Percentiles rank a stretch among this genome's conserved stretches.
phyloP scores from a whole-genome alignment of 2,329 filamentous ascomycete species.

The Tolypocladium inflatum region DNA sequence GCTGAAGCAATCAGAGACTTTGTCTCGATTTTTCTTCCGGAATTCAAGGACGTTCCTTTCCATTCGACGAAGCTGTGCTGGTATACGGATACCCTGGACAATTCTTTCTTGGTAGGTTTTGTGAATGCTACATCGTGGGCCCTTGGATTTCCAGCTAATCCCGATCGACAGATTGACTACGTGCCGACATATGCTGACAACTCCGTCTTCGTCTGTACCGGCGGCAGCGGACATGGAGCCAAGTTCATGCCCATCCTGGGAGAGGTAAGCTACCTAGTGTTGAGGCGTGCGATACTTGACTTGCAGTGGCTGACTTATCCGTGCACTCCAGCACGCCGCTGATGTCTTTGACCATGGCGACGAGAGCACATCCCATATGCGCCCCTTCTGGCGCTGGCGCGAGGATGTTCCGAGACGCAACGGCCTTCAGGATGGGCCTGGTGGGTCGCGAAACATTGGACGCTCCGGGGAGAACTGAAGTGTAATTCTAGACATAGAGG shows the following conservation, averaged over 20 bases:
- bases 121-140: too few relatives aligned
- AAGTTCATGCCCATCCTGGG: slow-evolving; percentile 25
- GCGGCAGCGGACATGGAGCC: slow-evolving; percentile 24
- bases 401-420: slow-evolving; percentile 14
- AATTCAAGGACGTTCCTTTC: slow-evolving; percentile 14
- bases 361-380: slow-evolving; percentile 17
- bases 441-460: slow-evolving; percentile 12
- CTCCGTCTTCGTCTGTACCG: slow-evolving; percentile 23
- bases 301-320: background rate
- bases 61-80: slow-evolving; percentile 19
- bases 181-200: slow-evolving; percentile 18
- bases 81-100: slow-evolving; percentile 25
- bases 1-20: slow-evolving; percentile 11
- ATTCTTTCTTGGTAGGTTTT: slow-evolving; percentile 16
- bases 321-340: slow-evolving; percentile 16
- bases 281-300: too few relatives aligned
- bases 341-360: slow-evolving; percentile 18
- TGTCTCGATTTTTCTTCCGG: slow-evolving; percentile 15
- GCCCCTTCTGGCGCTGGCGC: slow-evolving; percentile 20
- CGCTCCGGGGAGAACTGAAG: background rate
- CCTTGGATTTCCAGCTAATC: background rate
- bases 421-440: slow-evolving; percentile 19
- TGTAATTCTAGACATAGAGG: background rate
- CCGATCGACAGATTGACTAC: slow-evolving; percentile 16
- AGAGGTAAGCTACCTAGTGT: slow-evolving; percentile 6